phyloP scores from a whole-genome alignment of 345 rosid genomes.

The Firmiana major region DNA sequence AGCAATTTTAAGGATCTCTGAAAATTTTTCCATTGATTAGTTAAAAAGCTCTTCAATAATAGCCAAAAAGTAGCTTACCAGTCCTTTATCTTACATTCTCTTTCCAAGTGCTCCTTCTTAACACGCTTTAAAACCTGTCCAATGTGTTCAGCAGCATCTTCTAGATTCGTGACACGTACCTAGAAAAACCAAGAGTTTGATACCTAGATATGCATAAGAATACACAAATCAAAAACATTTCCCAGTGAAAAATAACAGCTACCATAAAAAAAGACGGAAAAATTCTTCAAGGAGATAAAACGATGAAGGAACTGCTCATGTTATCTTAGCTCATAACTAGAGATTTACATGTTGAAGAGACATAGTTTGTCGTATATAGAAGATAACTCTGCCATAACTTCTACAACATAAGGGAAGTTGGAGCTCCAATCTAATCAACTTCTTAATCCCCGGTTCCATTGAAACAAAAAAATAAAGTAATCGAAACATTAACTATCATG shows the following conservation, averaged over 20 bases:
- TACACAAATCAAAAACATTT: background rate
- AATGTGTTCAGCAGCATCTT: conserved; percentile 85
- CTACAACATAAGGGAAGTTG: background rate
- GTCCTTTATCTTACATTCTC: conserved; percentile 81
- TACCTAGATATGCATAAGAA: background rate
- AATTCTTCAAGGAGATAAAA: background rate
- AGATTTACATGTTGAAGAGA: background rate
- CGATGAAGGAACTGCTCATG: background rate
- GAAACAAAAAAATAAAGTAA: background rate
- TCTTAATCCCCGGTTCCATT: background rate
- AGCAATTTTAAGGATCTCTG: background rate
- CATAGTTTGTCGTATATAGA: background rate
- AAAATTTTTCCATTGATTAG: background rate
- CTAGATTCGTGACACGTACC: conserved; percentile 88
- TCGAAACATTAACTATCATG: background rate
- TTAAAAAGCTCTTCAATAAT: background rate
- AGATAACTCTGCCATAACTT: background rate
- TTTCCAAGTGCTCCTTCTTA: conserved; percentile 76
- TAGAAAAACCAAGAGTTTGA: conserved; percentile 15
- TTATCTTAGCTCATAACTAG: background rate
- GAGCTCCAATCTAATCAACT: background rate
- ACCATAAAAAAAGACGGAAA: background rate
- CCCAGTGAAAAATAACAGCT: background rate
- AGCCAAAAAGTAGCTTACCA: conserved; percentile 41
- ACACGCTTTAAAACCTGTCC: conserved; percentile 89